These are phyloP conservation scores for Artemisia annua DNA, from an alignment of 129 eudicot species.

Conservation along the genomic window DNA sequence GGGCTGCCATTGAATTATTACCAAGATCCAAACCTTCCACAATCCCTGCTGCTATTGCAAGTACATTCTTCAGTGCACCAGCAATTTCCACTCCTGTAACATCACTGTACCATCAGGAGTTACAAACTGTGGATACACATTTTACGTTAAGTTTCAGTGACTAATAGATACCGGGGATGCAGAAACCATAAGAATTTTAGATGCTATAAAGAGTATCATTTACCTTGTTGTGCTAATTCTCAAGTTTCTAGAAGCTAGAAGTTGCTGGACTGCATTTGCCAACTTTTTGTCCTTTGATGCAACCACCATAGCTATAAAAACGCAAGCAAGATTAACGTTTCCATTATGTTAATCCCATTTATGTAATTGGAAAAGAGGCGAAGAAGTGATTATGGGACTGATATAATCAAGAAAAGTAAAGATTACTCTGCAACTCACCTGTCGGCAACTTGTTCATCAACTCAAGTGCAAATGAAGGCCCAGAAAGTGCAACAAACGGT, in stretches of 20 bases:
- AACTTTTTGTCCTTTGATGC: constrained; percentile 91
- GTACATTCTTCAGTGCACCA: constrained; percentile 93
- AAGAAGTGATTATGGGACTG: constrained; percentile 3
- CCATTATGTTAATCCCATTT: not conserved
- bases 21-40: constrained; percentile 96
- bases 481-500: constrained; percentile 85
- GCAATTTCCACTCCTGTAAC: constrained; percentile 99
- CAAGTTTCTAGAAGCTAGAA: constrained; percentile 79
- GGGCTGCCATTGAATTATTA: constrained; percentile 98
- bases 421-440: constrained; percentile 41
- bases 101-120: constrained; percentile 85
- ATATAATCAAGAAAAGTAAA: not conserved
- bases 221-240: constrained; percentile 94
- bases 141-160: constrained; percentile 5
- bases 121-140: constrained; percentile 36
- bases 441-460: constrained; percentile 93
- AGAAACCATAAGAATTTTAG: constrained; percentile 1
- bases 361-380: not conserved
- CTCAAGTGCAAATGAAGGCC: constrained; percentile 93
- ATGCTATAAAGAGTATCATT: constrained; percentile 9
- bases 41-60: constrained; percentile 98
- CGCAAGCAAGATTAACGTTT: constrained; percentile 23
- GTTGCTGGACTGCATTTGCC: constrained; percentile 90
- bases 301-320: constrained; percentile 82
- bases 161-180: not conserved